Percentiles rank a stretch among this genome's conserved stretches.
These are phyloP conservation scores for Endoconidiophora laricicola DNA, from an alignment of 2,329 filamentous ascomycete genomes.

Conservation along the genomic window DNA sequence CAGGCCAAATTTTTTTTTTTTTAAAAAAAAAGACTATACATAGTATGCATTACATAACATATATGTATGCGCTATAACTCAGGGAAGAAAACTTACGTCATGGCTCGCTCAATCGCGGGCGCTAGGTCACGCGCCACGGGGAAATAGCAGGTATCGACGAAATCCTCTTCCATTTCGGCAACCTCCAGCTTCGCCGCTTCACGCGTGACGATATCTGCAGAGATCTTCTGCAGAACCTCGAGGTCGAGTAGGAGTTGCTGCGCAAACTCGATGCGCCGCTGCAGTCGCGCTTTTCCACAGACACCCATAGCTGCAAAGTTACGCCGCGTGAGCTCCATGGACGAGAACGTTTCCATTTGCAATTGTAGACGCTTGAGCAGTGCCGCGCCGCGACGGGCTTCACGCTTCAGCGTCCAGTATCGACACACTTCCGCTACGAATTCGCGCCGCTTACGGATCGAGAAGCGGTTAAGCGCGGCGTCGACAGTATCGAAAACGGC, in stretches of 20 bases:
- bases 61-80: background rate
- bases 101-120: slow-evolving; percentile 64
- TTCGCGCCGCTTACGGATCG: slow-evolving; percentile 68
- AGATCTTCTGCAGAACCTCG: slow-evolving; percentile 54
- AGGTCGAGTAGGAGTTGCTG: slow-evolving; percentile 60
- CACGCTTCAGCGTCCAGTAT: slow-evolving; percentile 95
- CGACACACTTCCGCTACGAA: slow-evolving; percentile 86
- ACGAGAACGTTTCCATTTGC: slow-evolving; percentile 91
- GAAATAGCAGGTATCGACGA: slow-evolving; percentile 84
- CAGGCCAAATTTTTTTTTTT: too few species aligned
- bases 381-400: slow-evolving; percentile 78
- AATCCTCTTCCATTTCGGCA: slow-evolving; percentile 55
- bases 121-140: slow-evolving; percentile 62
- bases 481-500: slow-evolving; percentile 78
- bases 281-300: slow-evolving; percentile 58
- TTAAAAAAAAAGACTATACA: background rate
- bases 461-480: slow-evolving; percentile 65
- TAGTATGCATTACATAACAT: background rate
- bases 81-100: slow-evolving; percentile 44
- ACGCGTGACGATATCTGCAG: slow-evolving; percentile 53
- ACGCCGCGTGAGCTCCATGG: slow-evolving; percentile 88
- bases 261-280: slow-evolving; percentile 77
- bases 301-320: slow-evolving; percentile 94
- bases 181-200: slow-evolving; percentile 66
- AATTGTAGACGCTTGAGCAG: slow-evolving; percentile 84